Evolutionary conservation across 768 basidiomycete species (phyloP).

Genomic region (Trametopsis cervina): DNA sequence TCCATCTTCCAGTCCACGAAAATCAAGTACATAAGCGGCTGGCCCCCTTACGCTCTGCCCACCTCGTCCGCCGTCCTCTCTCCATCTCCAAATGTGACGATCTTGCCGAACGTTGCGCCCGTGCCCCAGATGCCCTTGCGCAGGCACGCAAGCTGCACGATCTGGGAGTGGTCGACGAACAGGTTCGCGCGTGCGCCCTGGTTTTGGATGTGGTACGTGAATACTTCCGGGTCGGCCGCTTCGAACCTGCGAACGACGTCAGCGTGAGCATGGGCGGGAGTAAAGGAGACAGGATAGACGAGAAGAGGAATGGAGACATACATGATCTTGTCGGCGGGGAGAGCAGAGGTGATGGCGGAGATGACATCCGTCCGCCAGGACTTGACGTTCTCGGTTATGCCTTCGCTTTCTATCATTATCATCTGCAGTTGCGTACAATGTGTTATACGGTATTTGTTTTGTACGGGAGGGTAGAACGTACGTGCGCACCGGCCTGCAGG

Average conservation of each 20-base stretch:
- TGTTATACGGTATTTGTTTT: background rate
- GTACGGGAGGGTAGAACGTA: slow-evolving; percentile 4
- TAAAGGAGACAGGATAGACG: background rate
- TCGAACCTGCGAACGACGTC: slow-evolving; percentile 27
- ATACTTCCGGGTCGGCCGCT: slow-evolving; percentile 38
- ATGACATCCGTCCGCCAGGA: slow-evolving; percentile 37
- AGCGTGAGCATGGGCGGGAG: background rate
- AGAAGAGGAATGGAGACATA: slow-evolving; percentile 8
- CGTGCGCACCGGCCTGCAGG: slow-evolving; percentile 33
- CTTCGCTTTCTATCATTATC: slow-evolving; percentile 41
- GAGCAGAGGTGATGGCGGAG: slow-evolving; percentile 31
- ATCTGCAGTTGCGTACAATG: slow-evolving; percentile 21
- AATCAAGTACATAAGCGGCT: too few relatives aligned
- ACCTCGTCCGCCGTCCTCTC: too few relatives aligned
- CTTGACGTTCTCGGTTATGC: slow-evolving; percentile 40
- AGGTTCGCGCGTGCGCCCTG: slow-evolving; percentile 35
- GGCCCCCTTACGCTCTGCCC: too few relatives aligned
- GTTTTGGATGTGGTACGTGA: slow-evolving; percentile 39
- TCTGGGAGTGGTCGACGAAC: slow-evolving; percentile 39
- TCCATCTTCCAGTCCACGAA: too few relatives aligned
- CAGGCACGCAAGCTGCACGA: slow-evolving; percentile 37
- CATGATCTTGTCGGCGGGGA: slow-evolving; percentile 38
- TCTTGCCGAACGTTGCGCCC: slow-evolving; percentile 34
- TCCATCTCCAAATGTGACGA: slow-evolving; percentile 35
- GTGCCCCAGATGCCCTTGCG: slow-evolving; percentile 41